Evolutionary conservation across 2,329 filamentous ascomycete species (phyloP), one percentile per base, ranked within the genome.

Genomic region (Chrysoporthe cubensis): DNA sequence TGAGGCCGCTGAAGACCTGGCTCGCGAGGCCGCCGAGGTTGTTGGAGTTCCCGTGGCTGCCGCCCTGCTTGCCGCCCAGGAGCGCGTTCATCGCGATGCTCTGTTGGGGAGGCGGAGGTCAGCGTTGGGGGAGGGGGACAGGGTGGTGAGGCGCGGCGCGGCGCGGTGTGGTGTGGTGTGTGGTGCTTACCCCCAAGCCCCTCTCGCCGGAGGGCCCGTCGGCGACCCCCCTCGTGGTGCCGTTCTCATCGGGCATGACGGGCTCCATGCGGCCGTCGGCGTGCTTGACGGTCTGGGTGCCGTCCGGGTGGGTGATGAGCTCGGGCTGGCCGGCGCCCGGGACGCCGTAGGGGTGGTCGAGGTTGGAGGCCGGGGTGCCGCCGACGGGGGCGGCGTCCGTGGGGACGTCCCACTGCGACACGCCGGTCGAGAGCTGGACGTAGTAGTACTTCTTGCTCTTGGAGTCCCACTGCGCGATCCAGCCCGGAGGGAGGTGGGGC

Each of bases 381-480:
- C 88, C 87, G 32, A 86, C 84, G 57, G 87, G 88, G 8, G 86
- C 89, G 62, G 89, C 84, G 68, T 87, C 82, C 16, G 87, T 91
- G 43, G 90, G 90, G 43, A 86, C 84, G n/a, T 92, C 90, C 90
- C 90, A 92, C 78, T 92, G 90, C 71, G 90, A 91, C 48, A 87
- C 83, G 60, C 90, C 90, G 8, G 90, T 92, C 64, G 88, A 89
- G 65, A 92, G 85, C 78, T 92, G 89, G 62, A 92, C 90, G 76
- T 87, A 91, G 78, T 91, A 91, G 76, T 90, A 91, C 77, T 90
- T 90, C 76, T 82, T 85, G 77, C 83, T 87, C 66, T 82, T 76
- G 70, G 84, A 85, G 75, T 91, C 88, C 88, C 88, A 91, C 79
- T 91, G 88, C 68, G 88, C 87, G 74, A 90, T 90, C 88, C 88